phyloP scores from a whole-genome alignment of 129 eudicot species.

The Chrysanthemum lavandulifolium region DNA sequence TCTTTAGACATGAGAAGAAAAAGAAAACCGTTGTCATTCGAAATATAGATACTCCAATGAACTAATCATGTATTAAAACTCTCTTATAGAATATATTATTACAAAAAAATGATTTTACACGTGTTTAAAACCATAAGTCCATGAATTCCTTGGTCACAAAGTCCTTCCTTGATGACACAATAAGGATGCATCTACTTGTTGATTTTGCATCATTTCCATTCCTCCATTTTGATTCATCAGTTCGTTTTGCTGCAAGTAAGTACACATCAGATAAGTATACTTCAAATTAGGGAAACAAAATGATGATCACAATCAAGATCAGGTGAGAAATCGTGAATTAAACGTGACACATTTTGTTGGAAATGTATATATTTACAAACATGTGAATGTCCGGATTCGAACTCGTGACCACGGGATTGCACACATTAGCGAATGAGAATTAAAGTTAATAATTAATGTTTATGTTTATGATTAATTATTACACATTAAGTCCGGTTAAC shows the following conservation, averaged over 20 bases:
- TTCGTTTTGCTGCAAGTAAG: slow-evolving; percentile 29
- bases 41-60: slow-evolving; percentile 9
- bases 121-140: slow-evolving; percentile 7
- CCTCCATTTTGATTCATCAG: slow-evolving; percentile 25
- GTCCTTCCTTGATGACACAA: slow-evolving; percentile 35
- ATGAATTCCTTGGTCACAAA: slow-evolving; percentile 22
- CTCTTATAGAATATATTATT: slow-evolving; percentile 3
- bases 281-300: too few species aligned
- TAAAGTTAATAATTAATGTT: too few species aligned
- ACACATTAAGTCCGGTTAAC: too few species aligned
- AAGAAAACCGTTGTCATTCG: slow-evolving; percentile 7
- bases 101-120: slow-evolving; percentile 16
- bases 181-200: slow-evolving; percentile 33
- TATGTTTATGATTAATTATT: too few species aligned
- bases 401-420: too few species aligned
- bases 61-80: slow-evolving; percentile 11
- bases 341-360: too few species aligned
- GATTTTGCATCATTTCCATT: slow-evolving; percentile 31
- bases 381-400: too few species aligned
- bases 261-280: background rate
- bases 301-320: too few species aligned
- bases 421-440: too few species aligned
- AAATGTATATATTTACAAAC: too few species aligned
- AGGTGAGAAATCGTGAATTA: too few species aligned
- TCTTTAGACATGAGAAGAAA: background rate